Evolutionary conservation across 225 moss, liverwort and hornwort species (phyloP), one percentile per base, ranked within the genome.

Genomic region (Takakia lepidozioides): DNA sequence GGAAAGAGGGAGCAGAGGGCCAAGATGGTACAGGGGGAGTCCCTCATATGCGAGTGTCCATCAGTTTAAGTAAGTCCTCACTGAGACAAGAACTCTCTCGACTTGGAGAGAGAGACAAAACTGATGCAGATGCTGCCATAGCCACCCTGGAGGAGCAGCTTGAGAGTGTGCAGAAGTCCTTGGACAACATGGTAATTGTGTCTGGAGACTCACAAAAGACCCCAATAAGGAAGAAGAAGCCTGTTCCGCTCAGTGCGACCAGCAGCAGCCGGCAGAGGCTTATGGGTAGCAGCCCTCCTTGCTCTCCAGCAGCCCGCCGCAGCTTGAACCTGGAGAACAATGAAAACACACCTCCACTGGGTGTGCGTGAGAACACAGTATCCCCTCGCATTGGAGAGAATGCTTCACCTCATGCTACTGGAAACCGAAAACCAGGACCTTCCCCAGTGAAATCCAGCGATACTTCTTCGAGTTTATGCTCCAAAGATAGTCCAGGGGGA

Each of bases 101-200:
- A 59, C 64, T 95, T 30, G 88, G 91, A 43, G 85, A 81, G 13
- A 74, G 72, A 32, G 91, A 98, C 52, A 87, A 70, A 52, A 80
- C 52, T 16, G 78, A 98, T 54, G 87, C 98, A 28, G 80, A 83
- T 68, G 87, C 87, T 28, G 83, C 98, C 20, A 98, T 98, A 25
- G 98, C 90, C 17, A 98, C 88, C 49, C 67, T 98, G 30, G 91
- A 98, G 72, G 91, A 85, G 59, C 90, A 98, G 60, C 78, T 98
- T 19, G 98, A 98, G 77, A 91, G 87, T 66, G 98, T 98, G 2
- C 91, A 98, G 61, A 85, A 84, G 44, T 98, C 98, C 23, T 51
- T 98, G 22, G 98, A 98, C 59, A 98, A 91, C 40, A 81, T 98
- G 84, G 69, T 91, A 18, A 73, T 87, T 17, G 77, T 73, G 44